phyloP scores from a whole-genome alignment of 1,139 yeast genomes.

The Hyphopichia buzzinii region DNA sequence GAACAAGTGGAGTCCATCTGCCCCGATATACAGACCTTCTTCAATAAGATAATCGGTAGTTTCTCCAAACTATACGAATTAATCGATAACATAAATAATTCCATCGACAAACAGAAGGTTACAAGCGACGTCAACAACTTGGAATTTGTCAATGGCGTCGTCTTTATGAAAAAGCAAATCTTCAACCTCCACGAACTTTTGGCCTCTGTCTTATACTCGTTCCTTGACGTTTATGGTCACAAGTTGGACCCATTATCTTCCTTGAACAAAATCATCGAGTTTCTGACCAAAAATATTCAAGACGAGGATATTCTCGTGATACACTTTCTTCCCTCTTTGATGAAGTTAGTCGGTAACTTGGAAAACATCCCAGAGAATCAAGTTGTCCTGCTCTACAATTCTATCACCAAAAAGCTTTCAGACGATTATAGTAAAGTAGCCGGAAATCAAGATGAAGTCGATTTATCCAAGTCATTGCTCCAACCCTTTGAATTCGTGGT shows the following conservation, averaged over 20 bases:
- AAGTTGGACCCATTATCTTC: conserved; percentile 29
- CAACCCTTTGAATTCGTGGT: conserved; percentile 50
- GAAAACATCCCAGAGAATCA: conserved; percentile 17
- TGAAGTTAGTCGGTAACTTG: conserved; percentile 39
- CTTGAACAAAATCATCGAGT: conserved; percentile 34
- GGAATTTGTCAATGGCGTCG: conserved; percentile 52
- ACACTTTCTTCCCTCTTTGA: conserved; percentile 65
- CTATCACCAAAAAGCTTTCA: conserved; percentile 16
- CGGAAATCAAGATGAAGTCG: conserved; percentile 30
- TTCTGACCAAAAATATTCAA: conserved; percentile 36
- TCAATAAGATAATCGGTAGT: conserved; percentile 46
- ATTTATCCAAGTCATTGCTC: conserved; percentile 49
- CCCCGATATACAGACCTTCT: conserved; percentile 20
- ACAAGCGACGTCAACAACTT: conserved; percentile 40
- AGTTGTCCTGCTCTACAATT: conserved; percentile 28
- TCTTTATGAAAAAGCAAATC: conserved; percentile 60
- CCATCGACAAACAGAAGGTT: conserved; percentile 62
- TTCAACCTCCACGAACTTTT: conserved; percentile 68
- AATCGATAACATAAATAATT: conserved; percentile 54
- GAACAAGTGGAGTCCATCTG: conserved; percentile 26
- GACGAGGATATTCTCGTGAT: conserved; percentile 61
- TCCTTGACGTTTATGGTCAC: conserved; percentile 35
- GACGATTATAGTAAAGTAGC: conserved; percentile 22
- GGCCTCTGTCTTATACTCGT: conserved; percentile 61
- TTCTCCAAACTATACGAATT: conserved; percentile 58